Base-by-base conservation (phyloP, 805 yeast genomes). In the Komagataella pastoris region DNA sequence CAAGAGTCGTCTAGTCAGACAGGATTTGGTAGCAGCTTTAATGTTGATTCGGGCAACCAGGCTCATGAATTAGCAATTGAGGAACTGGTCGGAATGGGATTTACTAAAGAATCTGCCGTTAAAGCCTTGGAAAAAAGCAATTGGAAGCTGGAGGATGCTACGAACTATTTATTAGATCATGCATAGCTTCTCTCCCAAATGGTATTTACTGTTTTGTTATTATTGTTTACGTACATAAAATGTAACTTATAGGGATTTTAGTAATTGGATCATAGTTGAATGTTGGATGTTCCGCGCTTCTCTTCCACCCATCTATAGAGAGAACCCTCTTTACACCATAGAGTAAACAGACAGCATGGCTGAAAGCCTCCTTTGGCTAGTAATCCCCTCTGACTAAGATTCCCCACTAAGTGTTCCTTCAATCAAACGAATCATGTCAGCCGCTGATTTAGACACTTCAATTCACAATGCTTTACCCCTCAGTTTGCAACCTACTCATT, bases 11-110 rank as follows among this genome's bases (percentile, higher is more conserved):
- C 10, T n/a, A 36, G 17, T 10, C 24, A 21, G 17, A 17, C 49
- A 19, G 17, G 49, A 24, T 36, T 47, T 47, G 17, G 49, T 36
- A 17, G 18, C 17, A 14, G 49, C 44, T 24, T 36, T 24, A 8
- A 24, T 19, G 6, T 17, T 8, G 46, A 36, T 5, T 24, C 30
- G 1, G 55, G 51, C 48, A 49, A 60, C 8, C 67, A 65, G 50
- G 57, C 66, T 7, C 70, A 66, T 49, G 58, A 59, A 2, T 61
- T 76, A 53, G 86, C 91, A 1, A 72, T 88, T 47, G 84, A 81
- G 58, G 95, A 90, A 64, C 71, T 90, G 55, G 79, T 81, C 19
- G 89, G 90, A 43, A 90, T 90, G 97, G 98, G 98, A 2, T 90
- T 90, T 62, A 76, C 80, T 17, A 74, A 76, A 56, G 71, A 72